These are phyloP conservation scores for Echeveria elegans DNA, from an alignment of 164 flowering plant genomes.

Conservation along the genomic window DNA sequence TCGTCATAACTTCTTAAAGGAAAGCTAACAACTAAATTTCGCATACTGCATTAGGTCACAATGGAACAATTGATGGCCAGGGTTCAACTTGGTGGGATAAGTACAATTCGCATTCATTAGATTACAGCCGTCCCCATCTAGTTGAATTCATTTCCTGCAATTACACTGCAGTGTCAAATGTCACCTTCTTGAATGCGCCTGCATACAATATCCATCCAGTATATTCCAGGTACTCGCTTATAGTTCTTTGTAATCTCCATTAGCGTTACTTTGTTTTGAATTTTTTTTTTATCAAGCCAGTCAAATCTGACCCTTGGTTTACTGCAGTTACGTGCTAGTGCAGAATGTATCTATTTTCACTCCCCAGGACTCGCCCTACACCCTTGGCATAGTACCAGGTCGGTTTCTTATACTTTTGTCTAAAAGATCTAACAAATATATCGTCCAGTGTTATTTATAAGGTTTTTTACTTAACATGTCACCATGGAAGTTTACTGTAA, in stretches of 20 bases:
- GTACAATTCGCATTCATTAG: slow-evolving; percentile 43
- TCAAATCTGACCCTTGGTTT: neutral
- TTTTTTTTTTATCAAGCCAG: neutral
- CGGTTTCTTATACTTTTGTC: neutral
- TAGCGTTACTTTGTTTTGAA: too few species aligned
- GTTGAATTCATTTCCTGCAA: slow-evolving; percentile 56
- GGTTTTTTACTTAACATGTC: too few species aligned
- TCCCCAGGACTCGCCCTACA: slow-evolving; percentile 29
- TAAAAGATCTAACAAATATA: too few species aligned
- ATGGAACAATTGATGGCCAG: slow-evolving; percentile 92
- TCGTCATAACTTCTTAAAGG: neutral
- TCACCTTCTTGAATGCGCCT: slow-evolving; percentile 77
- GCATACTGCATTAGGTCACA: slow-evolving; percentile 45
- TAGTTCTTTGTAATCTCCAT: neutral
- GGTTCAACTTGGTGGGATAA: slow-evolving; percentile 93
- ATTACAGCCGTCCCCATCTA: slow-evolving; percentile 80
- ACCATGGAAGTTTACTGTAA: too few species aligned
- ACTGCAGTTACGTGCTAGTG: slow-evolving; percentile 33
- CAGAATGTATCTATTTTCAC: slow-evolving; percentile 28
- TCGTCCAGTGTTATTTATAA: neutral
- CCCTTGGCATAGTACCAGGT: slow-evolving; percentile 46
- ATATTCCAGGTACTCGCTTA: slow-evolving; percentile 66
- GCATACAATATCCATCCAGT: slow-evolving; percentile 78
- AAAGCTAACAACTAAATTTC: neutral
- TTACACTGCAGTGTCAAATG: slow-evolving; percentile 55